Percentiles rank a stretch among this genome's conserved stretches.
phyloP scores from a whole-genome alignment of 139 green algal species.

The Limnomonas spitsbergensis region DNA sequence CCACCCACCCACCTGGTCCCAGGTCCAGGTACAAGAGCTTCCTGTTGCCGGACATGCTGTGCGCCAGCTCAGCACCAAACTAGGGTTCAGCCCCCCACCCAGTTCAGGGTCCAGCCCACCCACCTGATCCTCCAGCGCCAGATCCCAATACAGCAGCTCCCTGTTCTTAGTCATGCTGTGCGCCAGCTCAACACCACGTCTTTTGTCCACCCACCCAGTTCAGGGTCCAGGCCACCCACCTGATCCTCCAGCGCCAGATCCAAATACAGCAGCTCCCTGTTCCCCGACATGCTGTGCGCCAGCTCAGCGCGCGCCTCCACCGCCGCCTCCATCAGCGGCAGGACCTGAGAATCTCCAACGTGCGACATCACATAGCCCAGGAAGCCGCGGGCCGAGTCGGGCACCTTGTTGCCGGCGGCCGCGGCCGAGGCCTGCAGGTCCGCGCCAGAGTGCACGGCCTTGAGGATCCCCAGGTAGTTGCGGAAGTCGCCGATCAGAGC shows the following conservation, averaged over 20 bases:
- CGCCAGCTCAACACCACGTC: constrained; percentile 80
- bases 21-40: constrained; percentile 97
- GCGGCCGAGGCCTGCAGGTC: constrained; percentile 68
- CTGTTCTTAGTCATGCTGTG: constrained; percentile 51
- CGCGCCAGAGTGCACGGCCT: constrained; percentile 82
- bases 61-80: constrained; percentile 77
- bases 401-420: constrained; percentile 51
- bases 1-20: no score
- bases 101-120: no score
- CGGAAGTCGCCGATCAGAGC: constrained; percentile 87
- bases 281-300: constrained; percentile 43
- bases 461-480: constrained; percentile 93
- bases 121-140: constrained; percentile 88
- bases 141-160: constrained; percentile 95
- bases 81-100: constrained; percentile 88
- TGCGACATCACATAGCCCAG: constrained; percentile 81
- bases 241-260: constrained; percentile 92
- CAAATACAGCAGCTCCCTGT: constrained; percentile 92
- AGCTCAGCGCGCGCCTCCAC: constrained; percentile 90
- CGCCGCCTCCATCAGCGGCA: constrained; percentile 72
- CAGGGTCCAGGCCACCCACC: no score
- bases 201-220: no score
- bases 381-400: constrained; percentile 64
- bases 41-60: constrained; percentile 50
- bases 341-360: constrained; percentile 34